Evolutionary conservation across 371 early-diverging fungal species (phyloP).

Genomic region (Blakeslea trispora): DNA sequence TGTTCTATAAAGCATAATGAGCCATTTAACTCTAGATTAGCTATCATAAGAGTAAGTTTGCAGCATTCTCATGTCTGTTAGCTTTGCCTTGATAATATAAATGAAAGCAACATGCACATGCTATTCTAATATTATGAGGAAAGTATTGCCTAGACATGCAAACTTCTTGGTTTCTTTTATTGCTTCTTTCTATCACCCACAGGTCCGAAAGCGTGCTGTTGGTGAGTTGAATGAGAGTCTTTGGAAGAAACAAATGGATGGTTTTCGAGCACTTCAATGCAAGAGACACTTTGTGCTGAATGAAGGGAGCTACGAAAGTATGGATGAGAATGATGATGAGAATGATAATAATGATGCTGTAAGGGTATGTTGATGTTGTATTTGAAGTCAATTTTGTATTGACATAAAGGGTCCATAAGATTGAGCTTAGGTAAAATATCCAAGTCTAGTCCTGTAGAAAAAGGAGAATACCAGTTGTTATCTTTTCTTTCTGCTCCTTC

Average conservation of each 20-base stretch:
- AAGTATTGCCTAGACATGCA: no score
- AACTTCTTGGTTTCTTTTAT: neutral
- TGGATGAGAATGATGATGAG: constrained; percentile 3
- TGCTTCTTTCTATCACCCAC: constrained; percentile 20
- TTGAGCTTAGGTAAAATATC: constrained; percentile 27
- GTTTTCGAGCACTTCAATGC: constrained; percentile 27
- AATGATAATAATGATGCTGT: constrained; percentile 4
- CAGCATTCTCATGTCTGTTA: no score
- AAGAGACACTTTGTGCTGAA: neutral
- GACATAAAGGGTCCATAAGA: constrained; percentile 18
- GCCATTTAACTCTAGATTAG: no score
- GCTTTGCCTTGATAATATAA: no score
- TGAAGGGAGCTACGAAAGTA: neutral
- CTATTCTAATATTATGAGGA: no score
- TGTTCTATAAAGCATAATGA: no score
- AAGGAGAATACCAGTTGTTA: constrained; percentile 37
- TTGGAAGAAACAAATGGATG: constrained; percentile 30
- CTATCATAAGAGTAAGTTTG: no score
- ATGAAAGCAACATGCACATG: no score
- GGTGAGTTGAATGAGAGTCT: constrained; percentile 5
- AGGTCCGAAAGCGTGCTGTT: constrained; percentile 16
- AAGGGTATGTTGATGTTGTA: constrained; percentile 11
- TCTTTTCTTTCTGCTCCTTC: constrained; percentile 1
- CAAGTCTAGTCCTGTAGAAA: constrained; percentile 34
- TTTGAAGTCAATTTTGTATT: constrained; percentile 16